These are phyloP conservation scores for Hanseniaspora osmophila DNA, from an alignment of 805 yeast genomes.

Conservation along the genomic window DNA sequence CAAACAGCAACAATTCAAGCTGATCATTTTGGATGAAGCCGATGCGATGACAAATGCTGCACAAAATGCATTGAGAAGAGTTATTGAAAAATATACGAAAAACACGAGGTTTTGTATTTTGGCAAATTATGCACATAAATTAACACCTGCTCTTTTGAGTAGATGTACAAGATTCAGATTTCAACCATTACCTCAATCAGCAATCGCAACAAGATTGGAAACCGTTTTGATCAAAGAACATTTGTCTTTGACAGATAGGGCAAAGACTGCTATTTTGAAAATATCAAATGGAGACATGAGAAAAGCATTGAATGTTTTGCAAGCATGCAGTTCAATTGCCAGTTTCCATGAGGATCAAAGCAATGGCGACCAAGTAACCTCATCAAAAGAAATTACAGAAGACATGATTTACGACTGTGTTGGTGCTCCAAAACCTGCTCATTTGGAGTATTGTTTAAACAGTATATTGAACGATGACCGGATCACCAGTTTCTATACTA, in stretches of 20 bases:
- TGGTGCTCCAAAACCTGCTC: constrained; percentile 88
- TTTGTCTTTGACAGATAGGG: constrained; percentile 42
- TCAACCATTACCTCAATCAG: constrained; percentile 57
- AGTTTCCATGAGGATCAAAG: not conserved
- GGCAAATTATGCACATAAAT: constrained; percentile 90
- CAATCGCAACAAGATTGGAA: constrained; percentile 54
- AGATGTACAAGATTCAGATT: constrained; percentile 93
- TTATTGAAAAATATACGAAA: constrained; percentile 81
- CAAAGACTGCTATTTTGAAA: constrained; percentile 48
- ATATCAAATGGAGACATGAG: constrained; percentile 95
- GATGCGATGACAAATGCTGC: constrained; percentile 88
- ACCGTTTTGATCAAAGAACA: constrained; percentile 59
- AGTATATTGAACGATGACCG: constrained; percentile 79
- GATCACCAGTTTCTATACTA: constrained; percentile 57
- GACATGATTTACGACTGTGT: constrained; percentile 84
- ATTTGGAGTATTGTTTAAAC: constrained; percentile 59
- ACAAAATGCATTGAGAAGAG: constrained; percentile 65
- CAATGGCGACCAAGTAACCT: not conserved
- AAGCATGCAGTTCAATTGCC: constrained; percentile 56
- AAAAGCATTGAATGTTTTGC: constrained; percentile 81
- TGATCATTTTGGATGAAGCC: constrained; percentile 89
- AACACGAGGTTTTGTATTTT: constrained; percentile 91
- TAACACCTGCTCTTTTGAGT: constrained; percentile 87
- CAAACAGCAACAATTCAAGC: constrained; percentile 56
- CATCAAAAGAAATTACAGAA: constrained; percentile 39